Conservation (phyloP, 352 stramenopile genomes). For the Albugo candida region DNA sequence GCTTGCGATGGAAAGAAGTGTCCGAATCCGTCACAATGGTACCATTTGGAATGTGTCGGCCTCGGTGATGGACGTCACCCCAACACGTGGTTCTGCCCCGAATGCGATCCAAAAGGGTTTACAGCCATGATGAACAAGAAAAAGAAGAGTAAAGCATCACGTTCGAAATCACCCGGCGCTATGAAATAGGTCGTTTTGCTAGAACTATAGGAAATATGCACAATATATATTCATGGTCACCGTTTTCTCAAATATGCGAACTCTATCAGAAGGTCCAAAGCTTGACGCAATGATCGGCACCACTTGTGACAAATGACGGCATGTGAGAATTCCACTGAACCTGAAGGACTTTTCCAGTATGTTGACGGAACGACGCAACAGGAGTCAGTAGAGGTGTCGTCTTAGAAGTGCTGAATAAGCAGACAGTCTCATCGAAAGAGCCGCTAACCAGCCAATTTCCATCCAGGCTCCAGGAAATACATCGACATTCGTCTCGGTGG, state of each 20-base stretch:
- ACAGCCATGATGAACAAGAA: constrained; percentile 66
- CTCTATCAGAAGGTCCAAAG: constrained; percentile 23
- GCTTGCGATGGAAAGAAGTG: constrained; percentile 77
- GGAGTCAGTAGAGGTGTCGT: too few species aligned
- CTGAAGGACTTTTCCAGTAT: constrained; percentile 48
- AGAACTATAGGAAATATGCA: constrained; percentile 2
- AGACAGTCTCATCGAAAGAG: constrained; percentile 40
- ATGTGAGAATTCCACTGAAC: constrained; percentile 28
- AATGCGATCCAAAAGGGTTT: constrained; percentile 70
- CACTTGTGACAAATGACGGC: constrained; percentile 11
- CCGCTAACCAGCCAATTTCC: constrained; percentile 37
- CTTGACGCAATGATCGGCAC: constrained; percentile 44
- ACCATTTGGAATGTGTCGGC: constrained; percentile 72
- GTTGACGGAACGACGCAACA: constrained; percentile 23
- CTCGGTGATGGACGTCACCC: constrained; percentile 60
- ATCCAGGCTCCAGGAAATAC: constrained; percentile 32
- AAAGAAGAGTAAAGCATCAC: constrained; percentile 52
- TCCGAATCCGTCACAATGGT: constrained; percentile 74
- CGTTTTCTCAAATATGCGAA: background rate
- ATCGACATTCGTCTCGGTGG: constrained; percentile 38
- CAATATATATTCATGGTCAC: constrained; percentile 2
- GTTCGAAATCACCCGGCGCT: constrained; percentile 56
- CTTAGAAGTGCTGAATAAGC: constrained; percentile 9
- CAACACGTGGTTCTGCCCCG: constrained; percentile 72
- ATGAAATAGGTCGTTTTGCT: constrained; percentile 17